A percentile compares a stretch with the other conserved stretches of the same genome.
phyloP scores from a whole-genome alignment of 495 filamentous ascomycete species.

The Chlorociboria aeruginascens region DNA sequence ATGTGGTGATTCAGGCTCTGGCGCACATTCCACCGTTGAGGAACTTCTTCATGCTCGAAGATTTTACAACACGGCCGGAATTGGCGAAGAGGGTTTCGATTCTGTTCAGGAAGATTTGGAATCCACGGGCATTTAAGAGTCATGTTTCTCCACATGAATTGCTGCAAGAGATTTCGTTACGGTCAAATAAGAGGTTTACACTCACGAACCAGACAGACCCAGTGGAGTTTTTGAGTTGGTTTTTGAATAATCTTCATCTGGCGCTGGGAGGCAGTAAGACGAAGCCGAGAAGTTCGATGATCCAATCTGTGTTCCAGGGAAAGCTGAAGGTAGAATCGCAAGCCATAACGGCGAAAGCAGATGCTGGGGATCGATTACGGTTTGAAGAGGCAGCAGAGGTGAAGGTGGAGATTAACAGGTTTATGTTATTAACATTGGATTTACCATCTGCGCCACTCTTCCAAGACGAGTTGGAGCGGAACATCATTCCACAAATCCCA shows the following conservation, averaged over 20 bases:
- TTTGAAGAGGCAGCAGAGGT: conserved; percentile 87
- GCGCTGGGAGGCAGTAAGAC: conserved; percentile 81
- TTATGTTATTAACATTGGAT: conserved; percentile 85
- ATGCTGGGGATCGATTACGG: conserved; percentile 74
- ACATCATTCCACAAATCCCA: conserved; percentile 93
- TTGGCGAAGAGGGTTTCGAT: conserved; percentile 72
- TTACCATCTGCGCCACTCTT: conserved; percentile 91
- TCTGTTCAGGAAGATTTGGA: conserved; percentile 95
- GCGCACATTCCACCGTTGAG: conserved; percentile 83
- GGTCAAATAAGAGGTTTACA: conserved; percentile 84
- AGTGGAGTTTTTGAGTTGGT: conserved; percentile 94
- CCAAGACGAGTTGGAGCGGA: conserved; percentile 78
- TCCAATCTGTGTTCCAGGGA: conserved; percentile 90
- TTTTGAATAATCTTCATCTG: conserved; percentile 88
- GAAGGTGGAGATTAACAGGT: conserved; percentile 61
- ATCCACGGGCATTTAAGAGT: conserved; percentile 88
- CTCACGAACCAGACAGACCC: conserved; percentile 88
- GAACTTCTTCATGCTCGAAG: conserved; percentile 85
- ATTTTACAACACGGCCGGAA: conserved; percentile 43
- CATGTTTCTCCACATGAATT: conserved; percentile 97
- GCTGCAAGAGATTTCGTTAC: conserved; percentile 83
- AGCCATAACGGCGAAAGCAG: conserved; percentile 83
- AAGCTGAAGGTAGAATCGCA: conserved; percentile 86
- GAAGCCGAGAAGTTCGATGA: conserved; percentile 66
- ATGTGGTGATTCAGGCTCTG: conserved; percentile 88